Evolutionary conservation across 208 protist species (phyloP).

Genomic region (Leishmania gerbilli): DNA sequence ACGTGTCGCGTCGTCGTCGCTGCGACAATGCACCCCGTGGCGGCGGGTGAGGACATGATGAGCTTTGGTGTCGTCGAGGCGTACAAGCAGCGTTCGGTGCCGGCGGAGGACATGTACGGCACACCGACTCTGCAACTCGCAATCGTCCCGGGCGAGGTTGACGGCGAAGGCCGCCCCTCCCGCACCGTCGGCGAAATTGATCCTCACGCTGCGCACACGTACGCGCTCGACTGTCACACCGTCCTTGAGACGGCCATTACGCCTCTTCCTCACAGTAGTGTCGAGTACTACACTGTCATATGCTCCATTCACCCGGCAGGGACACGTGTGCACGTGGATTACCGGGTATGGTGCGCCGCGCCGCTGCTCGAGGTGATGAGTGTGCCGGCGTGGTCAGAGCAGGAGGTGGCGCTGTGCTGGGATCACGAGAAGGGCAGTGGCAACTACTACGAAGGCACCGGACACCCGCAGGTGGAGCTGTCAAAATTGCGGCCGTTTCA

Average conservation of each 20-base stretch:
- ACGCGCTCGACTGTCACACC: conserved; percentile 37
- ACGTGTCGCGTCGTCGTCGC: conserved; percentile 27
- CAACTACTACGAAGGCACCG: conserved; percentile 67
- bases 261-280: conserved; percentile 22
- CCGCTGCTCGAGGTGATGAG: conserved; percentile 35
- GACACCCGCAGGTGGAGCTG: conserved; percentile 87
- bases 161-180: conserved; percentile 17
- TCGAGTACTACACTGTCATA: conserved; percentile 57
- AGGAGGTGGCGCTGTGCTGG: conserved; percentile 55
- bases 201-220: conserved; percentile 22
- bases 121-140: conserved; percentile 8
- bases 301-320: conserved; percentile 53
- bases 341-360: conserved; percentile 67
- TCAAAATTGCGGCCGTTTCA: conserved; percentile 40
- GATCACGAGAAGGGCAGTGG: conserved; percentile 44
- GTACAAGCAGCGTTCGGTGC: conserved; percentile 8
- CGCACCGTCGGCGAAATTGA: conserved; percentile 41
- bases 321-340: conserved; percentile 36
- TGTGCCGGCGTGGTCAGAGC: conserved; percentile 63
- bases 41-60: conserved; percentile 1
- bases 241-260: conserved; percentile 39
- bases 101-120: neutral
- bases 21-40: conserved; percentile 10
- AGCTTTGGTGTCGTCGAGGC: conserved; percentile 14
- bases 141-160: conserved; percentile 27